A percentile compares a stretch with the other conserved stretches of the same genome.
phyloP scores from a whole-genome alignment of 352 stramenopile genomes.

The Thalassiosira ordinaria region DNA sequence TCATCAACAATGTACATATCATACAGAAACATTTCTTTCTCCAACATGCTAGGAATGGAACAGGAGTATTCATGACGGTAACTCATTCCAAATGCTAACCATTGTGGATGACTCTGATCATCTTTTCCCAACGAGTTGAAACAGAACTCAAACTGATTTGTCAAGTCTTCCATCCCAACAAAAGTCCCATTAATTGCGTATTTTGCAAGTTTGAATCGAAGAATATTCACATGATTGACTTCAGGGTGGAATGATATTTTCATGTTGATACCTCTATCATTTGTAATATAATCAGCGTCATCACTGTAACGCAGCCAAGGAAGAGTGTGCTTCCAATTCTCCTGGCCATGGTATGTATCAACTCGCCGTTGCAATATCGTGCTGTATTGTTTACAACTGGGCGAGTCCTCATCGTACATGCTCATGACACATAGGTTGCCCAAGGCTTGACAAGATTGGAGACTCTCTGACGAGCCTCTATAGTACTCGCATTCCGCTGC shows the following conservation, averaged over 20 bases:
- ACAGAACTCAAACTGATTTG: constrained; percentile 89
- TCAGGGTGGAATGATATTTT: constrained; percentile 88
- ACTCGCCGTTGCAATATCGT: constrained; percentile 66
- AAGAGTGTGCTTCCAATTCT: constrained; percentile 84
- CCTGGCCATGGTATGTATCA: constrained; percentile 60
- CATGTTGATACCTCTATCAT: constrained; percentile 87
- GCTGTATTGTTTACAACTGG: constrained; percentile 87
- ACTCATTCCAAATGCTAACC: constrained; percentile 88
- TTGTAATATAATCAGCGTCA: constrained; percentile 78
- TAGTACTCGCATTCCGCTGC: constrained; percentile 91
- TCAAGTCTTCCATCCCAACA: constrained; percentile 83
- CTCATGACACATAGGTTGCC: constrained; percentile 93
- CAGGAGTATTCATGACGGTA: constrained; percentile 83
- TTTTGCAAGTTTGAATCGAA: constrained; percentile 89
- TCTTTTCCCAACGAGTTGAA: constrained; percentile 24
- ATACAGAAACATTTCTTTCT: constrained; percentile 85
- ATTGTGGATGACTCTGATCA: constrained; percentile 57
- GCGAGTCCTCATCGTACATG: constrained; percentile 85
- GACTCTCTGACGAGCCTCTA: constrained; percentile 74
- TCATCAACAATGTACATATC: constrained; percentile 92
- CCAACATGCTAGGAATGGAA: constrained; percentile 78
- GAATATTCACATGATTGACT: constrained; percentile 73
- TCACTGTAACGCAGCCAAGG: constrained; percentile 91
- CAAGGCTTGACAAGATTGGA: constrained; percentile 88
- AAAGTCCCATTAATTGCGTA: constrained; percentile 91